Evolutionary conservation across 352 stramenopile species (phyloP).

Genomic region (Peronospora destructor): DNA sequence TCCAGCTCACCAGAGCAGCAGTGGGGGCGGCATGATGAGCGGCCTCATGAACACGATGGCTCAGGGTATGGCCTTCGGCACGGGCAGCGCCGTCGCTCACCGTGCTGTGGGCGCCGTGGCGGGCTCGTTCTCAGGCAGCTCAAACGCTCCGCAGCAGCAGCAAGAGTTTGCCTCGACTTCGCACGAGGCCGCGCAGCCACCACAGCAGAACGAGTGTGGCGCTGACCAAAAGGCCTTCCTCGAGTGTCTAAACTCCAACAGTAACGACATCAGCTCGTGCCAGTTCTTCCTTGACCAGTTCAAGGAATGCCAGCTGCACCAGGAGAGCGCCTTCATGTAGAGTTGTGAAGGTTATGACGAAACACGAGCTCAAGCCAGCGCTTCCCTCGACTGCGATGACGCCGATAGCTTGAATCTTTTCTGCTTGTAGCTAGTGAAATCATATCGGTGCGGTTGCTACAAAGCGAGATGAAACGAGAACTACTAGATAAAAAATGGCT

Average conservation of each 20-base stretch:
- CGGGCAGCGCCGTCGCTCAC: conserved; percentile 93
- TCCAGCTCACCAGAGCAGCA: conserved; percentile 44
- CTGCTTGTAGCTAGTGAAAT: neutral
- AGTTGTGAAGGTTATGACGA: conserved; percentile 4
- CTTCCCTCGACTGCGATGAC: neutral
- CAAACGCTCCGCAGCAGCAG: conserved; percentile 35
- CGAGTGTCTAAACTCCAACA: conserved; percentile 80
- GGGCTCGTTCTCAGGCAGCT: conserved; percentile 56
- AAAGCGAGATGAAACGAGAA: conserved; percentile 1
- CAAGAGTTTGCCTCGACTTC: conserved; percentile 26
- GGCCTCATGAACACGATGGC: conserved; percentile 94
- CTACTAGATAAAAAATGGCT: conserved; percentile 16
- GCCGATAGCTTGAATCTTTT: conserved; percentile 1
- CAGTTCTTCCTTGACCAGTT: conserved; percentile 87
- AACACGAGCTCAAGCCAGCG: conserved; percentile 3
- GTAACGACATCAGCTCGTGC: conserved; percentile 82
- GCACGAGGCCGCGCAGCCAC: conserved; percentile 27
- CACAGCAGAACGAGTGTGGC: conserved; percentile 53
- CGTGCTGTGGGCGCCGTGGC: conserved; percentile 80
- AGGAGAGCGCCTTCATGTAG: conserved; percentile 68
- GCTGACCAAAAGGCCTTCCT: conserved; percentile 77
- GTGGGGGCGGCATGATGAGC: conserved; percentile 86
- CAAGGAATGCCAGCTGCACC: conserved; percentile 76
- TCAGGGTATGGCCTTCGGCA: conserved; percentile 97
- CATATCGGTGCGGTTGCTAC: neutral